phyloP scores from a whole-genome alignment of 1,284 basidiomycete genomes.

The Melampsora abietis-canadensis region DNA sequence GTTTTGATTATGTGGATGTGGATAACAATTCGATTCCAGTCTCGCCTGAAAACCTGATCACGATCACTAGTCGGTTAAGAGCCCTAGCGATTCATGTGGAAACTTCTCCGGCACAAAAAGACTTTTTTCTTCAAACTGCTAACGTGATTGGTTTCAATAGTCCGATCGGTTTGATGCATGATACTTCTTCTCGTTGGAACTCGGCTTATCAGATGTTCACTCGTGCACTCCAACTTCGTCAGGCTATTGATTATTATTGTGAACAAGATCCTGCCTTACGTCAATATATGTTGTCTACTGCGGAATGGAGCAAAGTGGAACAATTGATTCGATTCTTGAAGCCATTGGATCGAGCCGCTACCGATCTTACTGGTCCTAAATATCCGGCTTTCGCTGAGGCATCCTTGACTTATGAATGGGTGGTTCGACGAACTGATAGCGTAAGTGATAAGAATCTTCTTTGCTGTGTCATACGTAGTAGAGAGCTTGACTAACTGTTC shows the following conservation, averaged over 20 bases:
- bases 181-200: not conserved
- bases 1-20: too few relatives aligned
- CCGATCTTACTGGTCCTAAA: too few relatives aligned
- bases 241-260: not conserved
- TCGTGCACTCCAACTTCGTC: not conserved
- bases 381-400: too few relatives aligned
- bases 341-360: not conserved
- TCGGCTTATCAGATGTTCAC: constrained; percentile 3
- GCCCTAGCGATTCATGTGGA: too few relatives aligned
- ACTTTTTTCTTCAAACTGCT: too few relatives aligned
- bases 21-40: too few relatives aligned
- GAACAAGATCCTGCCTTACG: not conserved
- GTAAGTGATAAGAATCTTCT: not conserved
- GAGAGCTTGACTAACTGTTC: too few relatives aligned
- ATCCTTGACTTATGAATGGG: too few relatives aligned
- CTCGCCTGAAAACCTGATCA: too few relatives aligned
- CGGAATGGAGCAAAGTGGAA: not conserved
- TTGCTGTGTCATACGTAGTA: not conserved
- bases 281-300: not conserved
- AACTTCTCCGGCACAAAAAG: too few relatives aligned
- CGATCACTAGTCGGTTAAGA: too few relatives aligned
- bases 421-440: not conserved
- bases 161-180: not conserved
- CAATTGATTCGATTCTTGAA: not conserved
- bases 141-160: too few relatives aligned